A percentile compares a stretch with the other conserved stretches of the same genome.
These are phyloP conservation scores for Metschnikowia henanensis DNA, from an alignment of 805 yeast species.

Conservation along the genomic window DNA sequence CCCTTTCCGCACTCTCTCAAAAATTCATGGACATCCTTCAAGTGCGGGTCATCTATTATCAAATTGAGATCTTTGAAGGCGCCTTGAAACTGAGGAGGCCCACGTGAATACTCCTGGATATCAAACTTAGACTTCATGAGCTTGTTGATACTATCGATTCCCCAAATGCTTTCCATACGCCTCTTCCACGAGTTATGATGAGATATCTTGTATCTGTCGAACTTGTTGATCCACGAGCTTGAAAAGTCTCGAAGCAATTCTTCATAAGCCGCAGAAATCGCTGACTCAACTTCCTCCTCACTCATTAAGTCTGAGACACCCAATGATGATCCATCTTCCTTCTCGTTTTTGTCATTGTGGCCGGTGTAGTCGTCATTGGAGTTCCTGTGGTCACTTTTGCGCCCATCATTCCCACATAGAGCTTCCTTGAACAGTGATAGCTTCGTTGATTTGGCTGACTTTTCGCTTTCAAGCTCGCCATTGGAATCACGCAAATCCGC, in stretches of 20 bases:
- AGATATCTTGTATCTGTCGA: constrained; percentile 23
- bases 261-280: constrained; percentile 28
- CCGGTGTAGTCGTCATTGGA: background rate
- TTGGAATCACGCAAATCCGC: constrained; percentile 2
- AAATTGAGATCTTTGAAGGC: constrained; percentile 32
- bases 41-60: constrained; percentile 25
- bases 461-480: background rate
- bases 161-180: constrained; percentile 32
- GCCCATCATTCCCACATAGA: background rate
- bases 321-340: background rate
- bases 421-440: background rate
- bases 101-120: constrained; percentile 34
- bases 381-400: background rate
- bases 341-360: background rate
- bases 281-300: constrained; percentile 27
- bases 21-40: constrained; percentile 39
- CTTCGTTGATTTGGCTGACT: background rate
- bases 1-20: constrained; percentile 41
- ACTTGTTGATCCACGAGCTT: constrained; percentile 36
- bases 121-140: constrained; percentile 33
- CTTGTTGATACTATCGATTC: constrained; percentile 31
- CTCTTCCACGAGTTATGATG: constrained; percentile 27
- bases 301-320: constrained; percentile 4
- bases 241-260: constrained; percentile 28
- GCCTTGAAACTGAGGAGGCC: constrained; percentile 34